Percentiles rank a stretch among this genome's conserved stretches.
Evolutionary conservation across 768 basidiomycete genomes (phyloP).

Genomic region (Collybia sordida): DNA sequence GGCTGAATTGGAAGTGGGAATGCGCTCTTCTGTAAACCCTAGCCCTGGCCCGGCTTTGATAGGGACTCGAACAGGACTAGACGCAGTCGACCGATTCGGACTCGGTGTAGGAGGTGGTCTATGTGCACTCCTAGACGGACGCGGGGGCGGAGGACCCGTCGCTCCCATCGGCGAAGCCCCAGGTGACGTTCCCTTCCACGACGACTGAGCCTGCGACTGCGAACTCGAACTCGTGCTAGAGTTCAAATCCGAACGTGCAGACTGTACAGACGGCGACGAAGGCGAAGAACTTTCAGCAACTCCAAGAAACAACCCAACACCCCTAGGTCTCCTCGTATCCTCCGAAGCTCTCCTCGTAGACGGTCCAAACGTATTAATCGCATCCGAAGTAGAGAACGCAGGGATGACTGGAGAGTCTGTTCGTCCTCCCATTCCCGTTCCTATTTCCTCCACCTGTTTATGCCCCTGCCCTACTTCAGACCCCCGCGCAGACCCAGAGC

Average conservation of each 20-base stretch:
- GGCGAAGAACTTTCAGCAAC: not conserved
- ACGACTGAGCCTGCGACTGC: not conserved
- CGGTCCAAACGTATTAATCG: conserved; percentile 44
- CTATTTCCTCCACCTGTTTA: not conserved
- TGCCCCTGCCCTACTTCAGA: conserved; percentile 8
- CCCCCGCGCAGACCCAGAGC: not conserved
- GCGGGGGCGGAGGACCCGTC: conserved; percentile 19
- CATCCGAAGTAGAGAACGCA: conserved; percentile 44
- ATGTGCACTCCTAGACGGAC: conserved; percentile 23
- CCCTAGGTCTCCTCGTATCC: conserved; percentile 12
- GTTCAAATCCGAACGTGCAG: no score
- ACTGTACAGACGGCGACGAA: not conserved
- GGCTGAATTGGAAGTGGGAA: not conserved
- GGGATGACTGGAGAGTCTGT: conserved; percentile 45
- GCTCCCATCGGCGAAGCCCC: no score
- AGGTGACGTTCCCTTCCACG: conserved; percentile 13
- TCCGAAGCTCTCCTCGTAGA: conserved; percentile 3
- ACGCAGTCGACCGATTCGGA: conserved; percentile 2
- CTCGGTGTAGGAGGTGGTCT: conserved; percentile 5
- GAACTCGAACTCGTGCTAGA: no score
- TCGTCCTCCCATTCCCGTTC: not conserved
- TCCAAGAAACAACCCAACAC: conserved; percentile 7
- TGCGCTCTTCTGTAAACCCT: not conserved
- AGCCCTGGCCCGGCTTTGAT: not conserved
- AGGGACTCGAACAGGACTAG: conserved; percentile 4